Conservation (phyloP, 2,329 filamentous ascomycete genomes). For the Stemphylium vesicarium region DNA sequence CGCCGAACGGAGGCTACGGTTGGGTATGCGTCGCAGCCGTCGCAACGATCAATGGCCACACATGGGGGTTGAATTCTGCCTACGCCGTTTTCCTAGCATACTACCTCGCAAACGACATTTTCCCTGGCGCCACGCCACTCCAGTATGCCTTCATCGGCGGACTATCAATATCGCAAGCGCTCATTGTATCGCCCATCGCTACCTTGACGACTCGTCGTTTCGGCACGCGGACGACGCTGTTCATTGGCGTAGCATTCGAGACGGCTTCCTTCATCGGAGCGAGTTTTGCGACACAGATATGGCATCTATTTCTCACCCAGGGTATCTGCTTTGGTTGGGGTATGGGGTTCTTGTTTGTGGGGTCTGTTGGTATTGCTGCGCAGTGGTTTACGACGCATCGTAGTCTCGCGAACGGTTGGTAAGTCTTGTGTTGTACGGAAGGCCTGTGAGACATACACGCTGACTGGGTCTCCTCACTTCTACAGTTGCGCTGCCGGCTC, state of each 20-base stretch:
- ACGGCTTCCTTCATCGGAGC: constrained; percentile 71
- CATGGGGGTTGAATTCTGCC: constrained; percentile 75
- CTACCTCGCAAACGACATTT: constrained; percentile 70
- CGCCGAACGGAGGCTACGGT: constrained; percentile 68
- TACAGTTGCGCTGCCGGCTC: constrained; percentile 65
- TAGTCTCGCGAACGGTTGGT: constrained; percentile 71
- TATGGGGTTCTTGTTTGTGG: constrained; percentile 78
- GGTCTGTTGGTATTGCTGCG: constrained; percentile 69
- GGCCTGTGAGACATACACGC: too few species aligned
- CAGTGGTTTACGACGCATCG: constrained; percentile 76
- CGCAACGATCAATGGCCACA: constrained; percentile 58
- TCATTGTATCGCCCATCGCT: constrained; percentile 72
- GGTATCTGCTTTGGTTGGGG: constrained; percentile 79
- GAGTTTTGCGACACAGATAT: constrained; percentile 71
- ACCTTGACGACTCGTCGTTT: constrained; percentile 66
- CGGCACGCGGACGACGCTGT: constrained; percentile 69
- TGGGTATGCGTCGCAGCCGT: constrained; percentile 59
- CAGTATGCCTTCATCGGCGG: constrained; percentile 81
- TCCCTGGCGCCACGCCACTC: constrained; percentile 67
- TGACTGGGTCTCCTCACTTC: too few species aligned
- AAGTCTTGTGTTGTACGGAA: too few species aligned
- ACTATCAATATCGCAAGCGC: constrained; percentile 68
- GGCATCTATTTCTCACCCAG: constrained; percentile 78
- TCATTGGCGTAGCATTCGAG: constrained; percentile 69
- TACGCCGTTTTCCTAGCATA: constrained; percentile 76